Conservation (phyloP, 805 yeast genomes). For the Debaryomyces castellii region DNA sequence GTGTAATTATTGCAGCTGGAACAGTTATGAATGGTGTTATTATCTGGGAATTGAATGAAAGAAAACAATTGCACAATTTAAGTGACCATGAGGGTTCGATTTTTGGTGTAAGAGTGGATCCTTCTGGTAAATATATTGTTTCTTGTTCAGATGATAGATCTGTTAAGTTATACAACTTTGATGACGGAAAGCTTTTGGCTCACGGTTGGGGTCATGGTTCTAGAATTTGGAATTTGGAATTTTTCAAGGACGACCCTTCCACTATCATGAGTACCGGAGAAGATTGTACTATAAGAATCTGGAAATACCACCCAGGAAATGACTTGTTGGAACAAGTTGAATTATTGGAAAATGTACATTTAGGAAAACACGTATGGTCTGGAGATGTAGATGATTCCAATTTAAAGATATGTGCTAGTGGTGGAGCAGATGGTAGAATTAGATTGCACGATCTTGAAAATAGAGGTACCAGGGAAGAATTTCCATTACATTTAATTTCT, state of each 20-base stretch:
- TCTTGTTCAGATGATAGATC: conserved; percentile 96
- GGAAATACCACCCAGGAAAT: conserved; percentile 50
- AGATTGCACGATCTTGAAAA: conserved; percentile 55
- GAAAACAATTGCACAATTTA: conserved; percentile 50
- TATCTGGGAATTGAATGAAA: conserved; percentile 63
- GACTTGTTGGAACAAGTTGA: conserved; percentile 38
- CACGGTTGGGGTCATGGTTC: conserved; percentile 97
- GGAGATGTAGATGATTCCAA: conserved; percentile 51
- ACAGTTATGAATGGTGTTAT: conserved; percentile 89
- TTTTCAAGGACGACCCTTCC: conserved; percentile 35
- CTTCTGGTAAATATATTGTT: conserved; percentile 53
- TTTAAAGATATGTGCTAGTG: conserved; percentile 62
- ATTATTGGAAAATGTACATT: conserved; percentile 60
- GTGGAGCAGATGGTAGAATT: conserved; percentile 92
- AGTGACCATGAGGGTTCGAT: conserved; percentile 89
- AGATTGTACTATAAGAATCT: conserved; percentile 79
- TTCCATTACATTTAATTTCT: conserved; percentile 34
- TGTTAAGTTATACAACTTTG: conserved; percentile 69
- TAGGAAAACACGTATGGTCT: conserved; percentile 88
- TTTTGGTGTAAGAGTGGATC: conserved; percentile 70
- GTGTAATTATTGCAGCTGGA: conserved; percentile 74
- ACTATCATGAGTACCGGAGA: conserved; percentile 71
- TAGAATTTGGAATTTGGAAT: conserved; percentile 82
- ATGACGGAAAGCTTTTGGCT: conserved; percentile 57
- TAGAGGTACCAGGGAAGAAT: conserved; percentile 12